phyloP scores from a whole-genome alignment of 768 basidiomycete species.

The Hemileccinum impolitum region DNA sequence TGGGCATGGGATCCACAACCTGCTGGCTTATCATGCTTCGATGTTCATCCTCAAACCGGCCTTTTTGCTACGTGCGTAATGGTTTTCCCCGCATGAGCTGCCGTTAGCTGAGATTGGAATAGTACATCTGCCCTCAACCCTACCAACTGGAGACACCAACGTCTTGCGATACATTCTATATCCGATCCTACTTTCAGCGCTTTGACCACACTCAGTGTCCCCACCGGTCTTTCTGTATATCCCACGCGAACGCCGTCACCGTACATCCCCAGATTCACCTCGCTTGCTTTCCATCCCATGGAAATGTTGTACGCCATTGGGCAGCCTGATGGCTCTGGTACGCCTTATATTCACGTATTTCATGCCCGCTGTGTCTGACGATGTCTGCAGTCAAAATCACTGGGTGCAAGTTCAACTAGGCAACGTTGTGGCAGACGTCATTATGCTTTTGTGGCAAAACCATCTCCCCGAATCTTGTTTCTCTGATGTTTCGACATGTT shows the following conservation, averaged over 20 bases:
- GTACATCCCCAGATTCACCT: conserved; percentile 59
- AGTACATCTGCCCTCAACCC: conserved; percentile 62
- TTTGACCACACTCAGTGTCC: conserved; percentile 44
- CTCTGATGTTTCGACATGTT: conserved; percentile 6
- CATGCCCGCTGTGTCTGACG: conserved; percentile 4
- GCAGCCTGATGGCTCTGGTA: conserved; percentile 64
- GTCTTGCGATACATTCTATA: conserved; percentile 58
- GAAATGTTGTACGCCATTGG: conserved; percentile 83
- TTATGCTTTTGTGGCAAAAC: conserved; percentile 11
- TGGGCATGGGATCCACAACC: conserved; percentile 64
- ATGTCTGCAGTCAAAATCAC: conserved; percentile 47
- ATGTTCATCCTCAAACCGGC: conserved; percentile 77
- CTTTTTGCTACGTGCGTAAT: conserved; percentile 80
- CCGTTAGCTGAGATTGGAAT: conserved; percentile 7
- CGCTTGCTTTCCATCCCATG: conserved; percentile 77
- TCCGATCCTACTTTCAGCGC: conserved; percentile 26
- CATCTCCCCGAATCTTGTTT: conserved; percentile 2
- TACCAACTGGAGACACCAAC: conserved; percentile 64
- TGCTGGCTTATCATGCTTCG: conserved; percentile 77
- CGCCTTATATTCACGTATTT: conserved; percentile 11
- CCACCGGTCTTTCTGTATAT: conserved; percentile 53
- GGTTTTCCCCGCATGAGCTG: background rate
- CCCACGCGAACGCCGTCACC: conserved; percentile 58
- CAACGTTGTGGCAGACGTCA: background rate
- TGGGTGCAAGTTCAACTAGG: conserved; percentile 49